A percentile compares a stretch with the other conserved stretches of the same genome.
Conservation (phyloP, 1,284 basidiomycete species). For the Papiliotrema terrestris region DNA sequence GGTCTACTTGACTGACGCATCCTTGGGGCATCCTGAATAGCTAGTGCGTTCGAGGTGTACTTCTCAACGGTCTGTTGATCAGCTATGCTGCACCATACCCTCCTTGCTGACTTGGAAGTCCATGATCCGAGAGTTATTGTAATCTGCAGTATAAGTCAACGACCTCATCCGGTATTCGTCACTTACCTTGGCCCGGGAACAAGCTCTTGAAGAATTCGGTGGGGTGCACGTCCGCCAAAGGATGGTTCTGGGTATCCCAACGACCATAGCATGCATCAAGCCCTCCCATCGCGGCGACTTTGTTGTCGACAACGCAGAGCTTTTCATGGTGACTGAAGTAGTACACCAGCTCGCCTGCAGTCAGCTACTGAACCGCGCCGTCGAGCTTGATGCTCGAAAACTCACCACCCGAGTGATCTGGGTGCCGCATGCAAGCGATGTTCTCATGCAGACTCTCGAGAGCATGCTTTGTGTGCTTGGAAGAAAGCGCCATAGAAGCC, state of each 20-base stretch:
- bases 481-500: slow-evolving; percentile 82
- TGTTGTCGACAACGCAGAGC: slow-evolving; percentile 72
- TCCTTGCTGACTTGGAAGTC: slow-evolving; percentile 36
- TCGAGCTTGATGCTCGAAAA: slow-evolving; percentile 36
- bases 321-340: slow-evolving; percentile 53
- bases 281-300: slow-evolving; percentile 63
- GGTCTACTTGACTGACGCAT: slow-evolving; percentile 35
- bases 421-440: slow-evolving; percentile 80
- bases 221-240: slow-evolving; percentile 84
- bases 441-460: slow-evolving; percentile 81
- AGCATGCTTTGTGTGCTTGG: slow-evolving; percentile 77
- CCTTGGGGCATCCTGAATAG: slow-evolving; percentile 65
- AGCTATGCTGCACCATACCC: not conserved
- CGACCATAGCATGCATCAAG: slow-evolving; percentile 91
- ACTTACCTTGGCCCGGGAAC: slow-evolving; percentile 72
- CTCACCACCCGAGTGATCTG: slow-evolving; percentile 83
- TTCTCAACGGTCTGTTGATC: slow-evolving; percentile 63
- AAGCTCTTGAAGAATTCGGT: slow-evolving; percentile 74
- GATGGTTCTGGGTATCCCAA: slow-evolving; percentile 80
- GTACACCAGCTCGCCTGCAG: slow-evolving; percentile 37
- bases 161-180: not conserved
- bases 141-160: slow-evolving; percentile 56
- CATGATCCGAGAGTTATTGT: slow-evolving; percentile 65
- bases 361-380: not conserved
- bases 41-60: slow-evolving; percentile 70